Base-by-base conservation (phyloP, 2,329 filamentous ascomycete species). In the Penicillium polonicum region DNA sequence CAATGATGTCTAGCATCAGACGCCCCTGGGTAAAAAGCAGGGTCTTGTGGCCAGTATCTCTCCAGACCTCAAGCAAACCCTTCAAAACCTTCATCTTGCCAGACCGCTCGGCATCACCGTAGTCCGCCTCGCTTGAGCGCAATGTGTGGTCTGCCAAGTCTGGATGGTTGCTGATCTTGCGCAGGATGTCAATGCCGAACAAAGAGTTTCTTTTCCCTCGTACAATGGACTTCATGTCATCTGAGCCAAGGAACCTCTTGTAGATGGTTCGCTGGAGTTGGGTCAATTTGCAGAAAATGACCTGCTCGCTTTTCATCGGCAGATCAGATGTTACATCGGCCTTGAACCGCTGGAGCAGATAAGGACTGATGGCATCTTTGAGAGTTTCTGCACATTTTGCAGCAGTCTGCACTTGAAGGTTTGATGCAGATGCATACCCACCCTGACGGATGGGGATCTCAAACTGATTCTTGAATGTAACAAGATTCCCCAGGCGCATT, bases 141-240 rank as follows among this genome's bases (percentile, higher is more conserved):
- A 79, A 76, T 65, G 83, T 84, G 66, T 87, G 90, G 65, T 94
- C 87, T 2, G 89, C 79, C 1, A 99, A 80, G 76, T 99, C 94
- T 0, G 95, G 94, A 68, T 99, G 95, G 62, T 99, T 99, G 79
- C 93, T 97, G 54, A 99, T 93, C 75, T 99, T 99, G 51, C 94
- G 88, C 39, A 99, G 79, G 27, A 92, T 89, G 66, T 97, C 92
- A 61, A 99, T 91, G 8, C 93, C 94, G 66, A 88, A 96, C 0
- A 99, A 80, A 2, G 91, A 89, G 68, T 96, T 89, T 4, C 88
- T 84, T 59, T 85, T 88, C 39, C 87, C 86, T 46, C 83, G 85
- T 41, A 93, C 75, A 55, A 97, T 96, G 0, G 88, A 86, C n/a
- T 83, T 84, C 82, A 97, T 92, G 44, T 96, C 92, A 41, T 90